A percentile compares a stretch with the other conserved stretches of the same genome.
These are phyloP conservation scores for Clathrus columnatus DNA, from an alignment of 768 basidiomycete genomes.

Conservation along the genomic window DNA sequence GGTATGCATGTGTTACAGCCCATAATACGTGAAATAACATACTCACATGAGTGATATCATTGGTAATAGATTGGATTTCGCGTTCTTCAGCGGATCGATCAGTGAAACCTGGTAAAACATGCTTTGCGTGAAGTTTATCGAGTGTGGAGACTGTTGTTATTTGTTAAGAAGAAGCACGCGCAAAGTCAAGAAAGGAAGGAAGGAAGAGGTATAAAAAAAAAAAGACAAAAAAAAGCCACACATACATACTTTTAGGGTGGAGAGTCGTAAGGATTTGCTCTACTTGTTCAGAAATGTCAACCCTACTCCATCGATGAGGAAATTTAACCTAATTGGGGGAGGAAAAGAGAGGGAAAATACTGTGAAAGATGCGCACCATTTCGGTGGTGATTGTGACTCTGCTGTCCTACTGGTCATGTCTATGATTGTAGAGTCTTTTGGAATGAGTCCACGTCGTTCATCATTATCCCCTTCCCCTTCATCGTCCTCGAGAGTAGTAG, in stretches of 20 bases:
- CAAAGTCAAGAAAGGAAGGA: not conserved
- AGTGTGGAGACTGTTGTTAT: conserved; percentile 83
- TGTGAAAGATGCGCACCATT: conserved; percentile 50
- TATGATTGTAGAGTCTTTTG: conserved; percentile 12
- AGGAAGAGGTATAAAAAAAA: not conserved
- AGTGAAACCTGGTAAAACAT: conserved; percentile 91
- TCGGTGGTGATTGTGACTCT: conserved; percentile 76
- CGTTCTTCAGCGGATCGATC: conserved; percentile 91
- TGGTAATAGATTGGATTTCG: conserved; percentile 82
- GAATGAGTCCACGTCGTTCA: conserved; percentile 56
- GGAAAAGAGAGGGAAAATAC: conserved; percentile 15
- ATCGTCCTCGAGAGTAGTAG: conserved; percentile 27
- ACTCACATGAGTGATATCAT: conserved; percentile 78
- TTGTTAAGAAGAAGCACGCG: conserved; percentile 13
- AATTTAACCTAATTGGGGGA: conserved; percentile 7
- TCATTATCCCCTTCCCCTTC: conserved; percentile 34
- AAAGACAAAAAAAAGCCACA: no score
- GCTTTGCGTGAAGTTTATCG: conserved; percentile 94
- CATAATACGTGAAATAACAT: no score
- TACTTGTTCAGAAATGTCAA: conserved; percentile 87
- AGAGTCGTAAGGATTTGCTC: conserved; percentile 63
- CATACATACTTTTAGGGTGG: conserved; percentile 66
- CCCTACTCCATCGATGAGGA: conserved; percentile 42
- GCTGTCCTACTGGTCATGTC: no score
- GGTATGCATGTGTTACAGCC: not conserved